Percentiles rank a stretch among this genome's conserved stretches.
Evolutionary conservation across 495 filamentous ascomycete genomes (phyloP).

Genomic region (Aspergillus bertholletiae): DNA sequence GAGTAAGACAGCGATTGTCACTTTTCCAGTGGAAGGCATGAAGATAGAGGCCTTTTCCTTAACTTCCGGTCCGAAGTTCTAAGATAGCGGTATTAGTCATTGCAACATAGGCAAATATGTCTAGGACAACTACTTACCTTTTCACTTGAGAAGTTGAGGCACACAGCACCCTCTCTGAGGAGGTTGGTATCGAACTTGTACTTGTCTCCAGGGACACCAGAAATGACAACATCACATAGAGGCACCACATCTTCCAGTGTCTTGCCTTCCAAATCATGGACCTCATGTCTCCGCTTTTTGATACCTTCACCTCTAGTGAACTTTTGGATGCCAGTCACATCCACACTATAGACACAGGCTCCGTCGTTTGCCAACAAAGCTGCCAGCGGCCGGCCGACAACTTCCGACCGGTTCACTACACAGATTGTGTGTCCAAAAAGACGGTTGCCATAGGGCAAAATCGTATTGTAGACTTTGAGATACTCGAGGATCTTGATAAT

Average conservation of each 20-base stretch:
- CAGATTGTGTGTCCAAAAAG: conserved; percentile 89
- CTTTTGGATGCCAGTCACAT: conserved; percentile 86
- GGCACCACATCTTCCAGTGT: conserved; percentile 75
- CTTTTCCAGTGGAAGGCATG: conserved; percentile 94
- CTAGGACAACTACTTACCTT: conserved; percentile 50
- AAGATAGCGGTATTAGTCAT: conserved; percentile 4
- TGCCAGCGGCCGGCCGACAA: conserved; percentile 91
- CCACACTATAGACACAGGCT: conserved; percentile 90
- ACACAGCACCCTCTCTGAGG: conserved; percentile 84
- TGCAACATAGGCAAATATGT: background rate
- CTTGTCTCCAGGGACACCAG: conserved; percentile 79
- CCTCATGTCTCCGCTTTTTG: conserved; percentile 75
- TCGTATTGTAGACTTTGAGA: conserved; percentile 93
- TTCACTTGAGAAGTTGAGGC: conserved; percentile 95
- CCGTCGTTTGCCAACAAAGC: conserved; percentile 95
- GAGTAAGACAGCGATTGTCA: conserved; percentile 88
- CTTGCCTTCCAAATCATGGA: conserved; percentile 72
- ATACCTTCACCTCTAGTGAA: conserved; percentile 87
- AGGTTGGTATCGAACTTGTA: conserved; percentile 86
- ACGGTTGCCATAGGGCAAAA: conserved; percentile 88
- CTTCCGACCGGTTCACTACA: conserved; percentile 91
- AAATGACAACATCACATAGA: conserved; percentile 88
- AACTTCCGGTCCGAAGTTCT: conserved; percentile 84
- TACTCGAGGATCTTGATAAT: conserved; percentile 96
- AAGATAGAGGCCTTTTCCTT: conserved; percentile 97